Percentiles rank a stretch among this genome's conserved stretches.
Conservation (phyloP, 805 yeast genomes). For the Saccharomycopsis selenospora region DNA sequence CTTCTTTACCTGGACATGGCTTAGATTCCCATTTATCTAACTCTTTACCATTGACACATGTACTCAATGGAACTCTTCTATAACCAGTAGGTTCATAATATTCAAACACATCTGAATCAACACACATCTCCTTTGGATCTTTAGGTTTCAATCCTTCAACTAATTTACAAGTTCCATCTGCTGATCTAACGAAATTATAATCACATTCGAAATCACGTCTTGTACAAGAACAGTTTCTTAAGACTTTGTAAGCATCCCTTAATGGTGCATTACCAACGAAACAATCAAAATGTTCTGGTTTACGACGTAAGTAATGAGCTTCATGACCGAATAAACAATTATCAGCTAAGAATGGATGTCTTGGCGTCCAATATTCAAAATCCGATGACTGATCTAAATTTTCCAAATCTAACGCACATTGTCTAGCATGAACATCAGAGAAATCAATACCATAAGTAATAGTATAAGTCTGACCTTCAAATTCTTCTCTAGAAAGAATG, state of each 20-base stretch:
- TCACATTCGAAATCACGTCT: slow-evolving; percentile 92
- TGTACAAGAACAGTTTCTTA: slow-evolving; percentile 73
- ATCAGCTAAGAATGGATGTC: slow-evolving; percentile 42
- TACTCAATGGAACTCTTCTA: slow-evolving; percentile 74
- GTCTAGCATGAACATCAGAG: slow-evolving; percentile 40
- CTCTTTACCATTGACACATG: slow-evolving; percentile 75
- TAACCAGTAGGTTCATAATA: slow-evolving; percentile 90
- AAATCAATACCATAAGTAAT: slow-evolving; percentile 52
- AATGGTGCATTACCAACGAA: slow-evolving; percentile 60
- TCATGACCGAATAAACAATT: slow-evolving; percentile 70
- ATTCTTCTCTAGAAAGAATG: slow-evolving; percentile 46
- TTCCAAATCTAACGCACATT: slow-evolving; percentile 45
- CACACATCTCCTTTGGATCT: slow-evolving; percentile 57
- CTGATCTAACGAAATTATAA: slow-evolving; percentile 62
- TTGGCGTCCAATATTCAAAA: slow-evolving; percentile 58
- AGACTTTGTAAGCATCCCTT: slow-evolving; percentile 45
- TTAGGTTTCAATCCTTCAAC: slow-evolving; percentile 67
- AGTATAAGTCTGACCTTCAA: slow-evolving; percentile 32
- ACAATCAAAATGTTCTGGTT: slow-evolving; percentile 53
- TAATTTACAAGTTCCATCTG: slow-evolving; percentile 79
- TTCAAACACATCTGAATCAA: slow-evolving; percentile 46
- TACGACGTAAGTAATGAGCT: slow-evolving; percentile 50
- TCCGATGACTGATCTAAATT: slow-evolving; percentile 38
- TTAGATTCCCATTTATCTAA: slow-evolving; percentile 57
- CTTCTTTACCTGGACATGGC: slow-evolving; percentile 85